Base-by-base conservation (phyloP, 140 eudicot species). In the Bidens hawaiensis region DNA sequence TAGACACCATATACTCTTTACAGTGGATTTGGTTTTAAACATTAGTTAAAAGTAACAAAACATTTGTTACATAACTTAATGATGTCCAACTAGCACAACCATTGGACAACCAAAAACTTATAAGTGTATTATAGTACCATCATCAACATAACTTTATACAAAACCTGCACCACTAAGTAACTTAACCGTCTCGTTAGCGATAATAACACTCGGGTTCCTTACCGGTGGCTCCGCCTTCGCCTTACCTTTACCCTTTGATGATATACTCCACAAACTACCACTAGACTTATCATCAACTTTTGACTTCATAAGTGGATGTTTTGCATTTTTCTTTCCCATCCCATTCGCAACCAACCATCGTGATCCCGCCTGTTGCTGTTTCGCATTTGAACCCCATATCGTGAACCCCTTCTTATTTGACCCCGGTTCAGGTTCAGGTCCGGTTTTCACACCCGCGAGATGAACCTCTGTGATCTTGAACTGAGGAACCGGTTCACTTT, bases 341-440 rank as follows among this genome's bases (percentile, higher is more conserved):
- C 96, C 96, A 55, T 85, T 88, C 2, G 96, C 99, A 26, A 85
- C 77, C 76, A 91, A 65, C 99, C 99, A 93, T 5, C 99, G 89
- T 4, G 96, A 93, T 12, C 99, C 99, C 17, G 95, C 79, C 60
- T 88, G 91, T 52, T 87, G 87, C 49, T 88, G 93, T 38, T 66
- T 74, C 23, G 75, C 45, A 31, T 68, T 62, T 4, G 87, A 76
- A 36, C 96, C 99, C 99, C 99, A 93, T 42, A 78, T 36, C n/a
- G n/a, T n/a, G n/a, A n/a, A n/a, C 64, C 79, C 76, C 79, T 91
- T 88, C 59, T 88, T 93, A 50, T 79, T 86, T 52, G 56, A 30
- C 34, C 72, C 88, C 1, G 75, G 59, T 31, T 85, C 95, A 14
- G 67, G 60, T 25, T 86, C 94, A 15, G n/a, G n/a, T n/a, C n/a